phyloP scores from a whole-genome alignment of 2,329 filamentous ascomycete genomes.

The Penicillium sp. region DNA sequence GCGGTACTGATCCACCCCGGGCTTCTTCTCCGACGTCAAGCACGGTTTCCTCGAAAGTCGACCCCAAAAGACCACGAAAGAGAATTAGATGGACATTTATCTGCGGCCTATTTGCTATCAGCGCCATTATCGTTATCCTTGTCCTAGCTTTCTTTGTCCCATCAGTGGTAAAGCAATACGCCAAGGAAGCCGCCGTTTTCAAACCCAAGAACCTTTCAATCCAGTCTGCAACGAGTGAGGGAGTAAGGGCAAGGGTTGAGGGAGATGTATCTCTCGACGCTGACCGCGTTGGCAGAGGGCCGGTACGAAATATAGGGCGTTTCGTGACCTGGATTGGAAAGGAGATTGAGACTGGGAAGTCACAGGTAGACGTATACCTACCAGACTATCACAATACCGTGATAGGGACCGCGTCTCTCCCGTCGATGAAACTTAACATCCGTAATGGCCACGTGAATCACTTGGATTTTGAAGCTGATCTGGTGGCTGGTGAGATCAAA shows the following conservation, averaged over 20 bases:
- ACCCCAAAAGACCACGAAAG: conserved; percentile 26
- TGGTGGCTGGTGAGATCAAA: conserved; percentile 76
- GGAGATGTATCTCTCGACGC: conserved; percentile 83
- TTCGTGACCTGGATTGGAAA: conserved; percentile 80
- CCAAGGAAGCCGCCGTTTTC: conserved; percentile 79
- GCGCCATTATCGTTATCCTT: conserved; percentile 70
- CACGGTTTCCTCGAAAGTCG: conserved; percentile 22
- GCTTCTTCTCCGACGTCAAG: conserved; percentile 30
- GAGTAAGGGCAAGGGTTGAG: conserved; percentile 78
- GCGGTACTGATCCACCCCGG: conserved; percentile 33
- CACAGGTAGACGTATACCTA: conserved; percentile 75
- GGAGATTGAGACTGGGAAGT: conserved; percentile 74
- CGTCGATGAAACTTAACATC: conserved; percentile 75
- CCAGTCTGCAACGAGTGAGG: conserved; percentile 78
- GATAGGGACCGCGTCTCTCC: conserved; percentile 77
- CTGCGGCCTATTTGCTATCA: conserved; percentile 64
- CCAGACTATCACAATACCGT: conserved; percentile 81
- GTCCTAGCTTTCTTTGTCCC: conserved; percentile 81
- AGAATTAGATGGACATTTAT: conserved; percentile 75
- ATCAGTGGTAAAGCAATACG: conserved; percentile 81
- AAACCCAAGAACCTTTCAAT: conserved; percentile 84
- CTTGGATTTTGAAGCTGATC: conserved; percentile 77
- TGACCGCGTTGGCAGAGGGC: conserved; percentile 70
- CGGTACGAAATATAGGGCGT: conserved; percentile 75
- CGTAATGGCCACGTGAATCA: conserved; percentile 76